These are phyloP conservation scores for Blastobotrys peoriensis DNA, from an alignment of 805 yeast species.

Conservation along the genomic window DNA sequence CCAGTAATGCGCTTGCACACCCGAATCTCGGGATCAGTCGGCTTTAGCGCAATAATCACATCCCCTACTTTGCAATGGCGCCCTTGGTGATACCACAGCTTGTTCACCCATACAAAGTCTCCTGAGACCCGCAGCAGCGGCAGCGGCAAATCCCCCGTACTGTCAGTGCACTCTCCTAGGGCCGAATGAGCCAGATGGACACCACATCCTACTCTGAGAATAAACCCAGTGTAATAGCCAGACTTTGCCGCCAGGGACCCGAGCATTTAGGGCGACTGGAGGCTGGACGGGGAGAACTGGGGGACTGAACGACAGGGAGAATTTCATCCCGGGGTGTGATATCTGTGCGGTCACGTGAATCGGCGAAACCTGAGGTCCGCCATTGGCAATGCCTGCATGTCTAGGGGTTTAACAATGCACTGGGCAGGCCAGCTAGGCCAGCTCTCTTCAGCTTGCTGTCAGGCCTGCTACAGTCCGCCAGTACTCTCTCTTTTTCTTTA, in stretches of 20 bases:
- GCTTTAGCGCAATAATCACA: slow-evolving; percentile 79
- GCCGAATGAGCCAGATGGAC: slow-evolving; percentile 61
- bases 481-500: too few relatives aligned
- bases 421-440: too few relatives aligned
- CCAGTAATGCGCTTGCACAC: slow-evolving; percentile 94
- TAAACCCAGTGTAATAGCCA: slow-evolving; percentile 7
- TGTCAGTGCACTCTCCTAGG: slow-evolving; percentile 68
- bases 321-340: too few relatives aligned
- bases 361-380: too few relatives aligned
- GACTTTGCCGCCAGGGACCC: not conserved
- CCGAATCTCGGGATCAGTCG: slow-evolving; percentile 76
- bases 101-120: slow-evolving; percentile 73
- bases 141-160: slow-evolving; percentile 92
- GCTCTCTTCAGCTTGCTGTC: too few relatives aligned
- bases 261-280: too few relatives aligned
- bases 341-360: too few relatives aligned
- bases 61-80: slow-evolving; percentile 73
- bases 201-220: slow-evolving; percentile 31
- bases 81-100: slow-evolving; percentile 51
- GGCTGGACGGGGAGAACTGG: too few relatives aligned
- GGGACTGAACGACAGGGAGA: too few relatives aligned
- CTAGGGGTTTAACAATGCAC: too few relatives aligned
- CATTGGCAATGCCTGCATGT: too few relatives aligned
- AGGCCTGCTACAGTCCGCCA: too few relatives aligned
- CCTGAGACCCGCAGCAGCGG: slow-evolving; percentile 73